Evolutionary conservation across 768 basidiomycete genomes (phyloP), one percentile per base, ranked within the genome.

Genomic region (Rhizopogon roseolus): DNA sequence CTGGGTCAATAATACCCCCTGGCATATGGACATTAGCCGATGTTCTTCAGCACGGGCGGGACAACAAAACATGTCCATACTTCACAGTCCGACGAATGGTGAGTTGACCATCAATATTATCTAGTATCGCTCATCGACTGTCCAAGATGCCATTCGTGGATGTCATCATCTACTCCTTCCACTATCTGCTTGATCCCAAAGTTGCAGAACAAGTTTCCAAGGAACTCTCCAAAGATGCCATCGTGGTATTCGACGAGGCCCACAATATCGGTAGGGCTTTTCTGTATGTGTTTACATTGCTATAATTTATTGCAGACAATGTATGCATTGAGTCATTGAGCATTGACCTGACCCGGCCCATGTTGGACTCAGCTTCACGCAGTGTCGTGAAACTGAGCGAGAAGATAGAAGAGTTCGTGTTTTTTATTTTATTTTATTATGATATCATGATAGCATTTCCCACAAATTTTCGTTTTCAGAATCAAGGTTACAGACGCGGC

Each of bases 171-270:
- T 99, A 98, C 67, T 99, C 97, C 17, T 99, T 98, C 71, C 97
- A 99, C 69, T 99, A 99, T 68, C 78, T 99, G 29, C 81, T 99
- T 29, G 97, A 99, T 72, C 97, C 97, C 2, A 99, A 99, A 71
- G 95, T 99, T 40, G 97, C 97, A 0, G 97, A 98, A 62, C 95
- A 98, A 73, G 97, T 99, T 13, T 98, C 97, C 2, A 95, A 93
- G 65, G 97, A 99, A 68, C 78, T 99, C 73, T 91, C 90, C 7
- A 98, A 98, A 64, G 97, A 99, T 67, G 88, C 93, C 29, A 99
- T 99, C 50, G 94, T 99, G 38, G 97, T 99, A 1, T 99, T 99
- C 64, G 97, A 99, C 64, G 97, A 99, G 66, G 97, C 97, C 14
- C 97, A 99, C 71, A 99, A 99, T 67, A 99, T 99, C 49, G 95